Percentiles rank a stretch among this genome's conserved stretches.
phyloP scores from a whole-genome alignment of 148 eudicot species.

The Suaeda aralocaspica region DNA sequence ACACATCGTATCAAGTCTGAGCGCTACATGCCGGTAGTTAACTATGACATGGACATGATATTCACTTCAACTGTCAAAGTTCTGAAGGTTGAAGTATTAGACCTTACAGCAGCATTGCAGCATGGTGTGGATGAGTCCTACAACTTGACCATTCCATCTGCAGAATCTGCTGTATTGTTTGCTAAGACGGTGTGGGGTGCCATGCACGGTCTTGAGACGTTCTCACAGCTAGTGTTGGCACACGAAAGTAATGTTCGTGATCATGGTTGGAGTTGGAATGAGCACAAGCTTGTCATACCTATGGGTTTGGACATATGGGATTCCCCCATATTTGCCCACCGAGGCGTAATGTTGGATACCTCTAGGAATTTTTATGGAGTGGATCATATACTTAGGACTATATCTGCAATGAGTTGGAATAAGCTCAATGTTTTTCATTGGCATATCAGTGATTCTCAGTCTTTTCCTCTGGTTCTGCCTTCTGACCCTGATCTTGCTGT shows the following conservation, averaged over 20 bases:
- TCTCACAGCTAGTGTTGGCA: slow-evolving; percentile 40
- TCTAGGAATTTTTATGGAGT: slow-evolving; percentile 65
- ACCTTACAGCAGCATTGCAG: slow-evolving; percentile 34
- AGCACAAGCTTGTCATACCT: slow-evolving; percentile 27
- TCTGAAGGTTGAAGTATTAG: slow-evolving; percentile 35
- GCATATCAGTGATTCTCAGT: slow-evolving; percentile 91
- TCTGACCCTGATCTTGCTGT: slow-evolving; percentile 59
- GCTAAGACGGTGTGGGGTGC: slow-evolving; percentile 87
- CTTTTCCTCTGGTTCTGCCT: slow-evolving; percentile 69
- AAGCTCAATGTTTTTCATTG: slow-evolving; percentile 94
- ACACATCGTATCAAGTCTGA: slow-evolving; percentile 34
- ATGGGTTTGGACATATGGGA: slow-evolving; percentile 52
- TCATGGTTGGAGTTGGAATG: neutral
- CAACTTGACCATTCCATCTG: slow-evolving; percentile 46
- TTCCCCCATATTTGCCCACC: slow-evolving; percentile 49
- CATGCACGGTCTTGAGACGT: slow-evolving; percentile 55
- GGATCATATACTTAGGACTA: slow-evolving; percentile 54
- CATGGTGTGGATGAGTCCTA: slow-evolving; percentile 78
- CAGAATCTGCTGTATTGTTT: slow-evolving; percentile 29
- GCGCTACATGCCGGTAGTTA: slow-evolving; percentile 39
- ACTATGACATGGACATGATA: slow-evolving; percentile 24
- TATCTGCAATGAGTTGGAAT: slow-evolving; percentile 62
- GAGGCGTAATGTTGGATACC: slow-evolving; percentile 83
- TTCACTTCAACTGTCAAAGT: slow-evolving; percentile 21
- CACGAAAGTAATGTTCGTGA: slow-evolving; percentile 17